A percentile compares a stretch with the other conserved stretches of the same genome.
Evolutionary conservation across 2,329 filamentous ascomycete genomes (phyloP).

Genomic region (Alternaria infectoria): DNA sequence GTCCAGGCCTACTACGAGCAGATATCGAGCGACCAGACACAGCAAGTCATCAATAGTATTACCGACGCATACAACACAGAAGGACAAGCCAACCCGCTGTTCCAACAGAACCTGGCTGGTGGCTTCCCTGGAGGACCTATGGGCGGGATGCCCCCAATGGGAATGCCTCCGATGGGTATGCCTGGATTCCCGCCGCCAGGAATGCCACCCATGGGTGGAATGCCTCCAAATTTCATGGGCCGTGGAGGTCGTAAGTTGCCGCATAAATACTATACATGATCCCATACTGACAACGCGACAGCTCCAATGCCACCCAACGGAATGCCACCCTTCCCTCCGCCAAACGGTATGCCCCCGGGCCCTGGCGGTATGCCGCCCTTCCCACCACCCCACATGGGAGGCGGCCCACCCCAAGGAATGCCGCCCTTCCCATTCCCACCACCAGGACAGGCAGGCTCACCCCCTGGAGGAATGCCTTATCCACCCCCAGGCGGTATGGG

Average conservation of each 20-base stretch:
- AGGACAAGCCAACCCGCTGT: constrained; percentile 89
- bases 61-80: constrained; percentile 94
- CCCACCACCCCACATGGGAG: constrained; percentile 45
- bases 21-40: constrained; percentile 97
- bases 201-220: constrained; percentile 38
- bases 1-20: constrained; percentile 99
- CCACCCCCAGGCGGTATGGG: constrained; percentile 10
- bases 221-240: constrained; percentile 51
- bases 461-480: constrained; percentile 41
- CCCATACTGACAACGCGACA: constrained; percentile 6
- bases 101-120: constrained; percentile 58
- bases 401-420: constrained; percentile 32
- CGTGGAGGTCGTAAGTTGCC: constrained; percentile 48
- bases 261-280: neutral
- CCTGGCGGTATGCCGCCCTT: constrained; percentile 46
- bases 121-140: constrained; percentile 50
- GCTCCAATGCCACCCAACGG: constrained; percentile 38
- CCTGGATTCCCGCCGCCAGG: constrained; percentile 32
- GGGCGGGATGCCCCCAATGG: constrained; percentile 25
- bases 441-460: constrained; percentile 35
- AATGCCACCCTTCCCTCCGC: constrained; percentile 42
- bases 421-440: constrained; percentile 41
- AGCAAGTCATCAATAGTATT: constrained; percentile 97
- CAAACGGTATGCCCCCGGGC: constrained; percentile 43
- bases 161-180: constrained; percentile 31